These are phyloP conservation scores for Pythium aristosporum DNA, from an alignment of 352 stramenopile genomes.

Conservation along the genomic window DNA sequence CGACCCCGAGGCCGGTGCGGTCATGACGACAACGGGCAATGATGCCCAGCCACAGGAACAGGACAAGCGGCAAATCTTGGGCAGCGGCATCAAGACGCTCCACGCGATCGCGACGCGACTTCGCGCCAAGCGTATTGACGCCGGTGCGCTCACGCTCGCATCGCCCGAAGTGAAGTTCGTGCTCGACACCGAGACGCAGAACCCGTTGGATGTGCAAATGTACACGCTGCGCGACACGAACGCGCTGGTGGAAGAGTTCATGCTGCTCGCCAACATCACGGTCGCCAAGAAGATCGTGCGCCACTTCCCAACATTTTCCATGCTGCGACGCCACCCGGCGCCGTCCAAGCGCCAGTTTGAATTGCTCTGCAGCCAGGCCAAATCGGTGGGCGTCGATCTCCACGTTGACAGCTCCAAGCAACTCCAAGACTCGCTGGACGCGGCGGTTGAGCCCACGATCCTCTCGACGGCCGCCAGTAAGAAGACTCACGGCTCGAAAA, in stretches of 20 bases:
- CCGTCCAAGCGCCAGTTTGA: slow-evolving; percentile 95
- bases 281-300: slow-evolving; percentile 95
- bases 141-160: slow-evolving; percentile 95
- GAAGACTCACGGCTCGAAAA: slow-evolving; percentile 20
- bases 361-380: slow-evolving; percentile 75
- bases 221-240: slow-evolving; percentile 96
- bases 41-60: slow-evolving; percentile 23
- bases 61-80: slow-evolving; percentile 54
- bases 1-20: slow-evolving; percentile 52
- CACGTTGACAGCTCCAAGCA: slow-evolving; percentile 80
- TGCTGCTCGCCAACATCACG: slow-evolving; percentile 99
- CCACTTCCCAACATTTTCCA: slow-evolving; percentile 94
- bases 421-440: slow-evolving; percentile 82
- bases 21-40: slow-evolving; percentile 33
- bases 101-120: slow-evolving; percentile 91
- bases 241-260: slow-evolving; percentile 98
- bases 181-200: slow-evolving; percentile 97
- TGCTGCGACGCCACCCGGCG: slow-evolving; percentile 94
- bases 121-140: slow-evolving; percentile 92
- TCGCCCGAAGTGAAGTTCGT: slow-evolving; percentile 97
- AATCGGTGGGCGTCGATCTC: slow-evolving; percentile 76
- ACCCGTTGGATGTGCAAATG: slow-evolving; percentile 97
- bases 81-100: slow-evolving; percentile 89
- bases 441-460: slow-evolving; percentile 49
- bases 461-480: slow-evolving; percentile 21